A percentile compares a stretch with the other conserved stretches of the same genome.
These are phyloP conservation scores for Diplodia intermedia DNA, from an alignment of 2,329 filamentous ascomycete species.

Conservation along the genomic window DNA sequence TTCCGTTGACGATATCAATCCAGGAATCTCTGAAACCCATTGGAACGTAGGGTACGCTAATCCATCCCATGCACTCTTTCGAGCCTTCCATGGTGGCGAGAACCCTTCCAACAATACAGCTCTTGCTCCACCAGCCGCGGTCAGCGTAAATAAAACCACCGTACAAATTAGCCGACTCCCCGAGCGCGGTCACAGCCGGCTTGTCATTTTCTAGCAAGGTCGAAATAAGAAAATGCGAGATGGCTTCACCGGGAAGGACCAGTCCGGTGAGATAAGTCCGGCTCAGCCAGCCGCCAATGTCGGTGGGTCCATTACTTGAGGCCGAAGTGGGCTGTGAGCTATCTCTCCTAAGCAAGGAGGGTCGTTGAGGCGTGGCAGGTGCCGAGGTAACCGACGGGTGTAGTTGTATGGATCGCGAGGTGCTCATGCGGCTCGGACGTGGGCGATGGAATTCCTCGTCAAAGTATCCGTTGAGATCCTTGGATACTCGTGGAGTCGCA, in stretches of 20 bases:
- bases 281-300: slow-evolving; percentile 61
- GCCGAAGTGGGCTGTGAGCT: slow-evolving; percentile 9
- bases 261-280: slow-evolving; percentile 63
- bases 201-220: slow-evolving; percentile 63
- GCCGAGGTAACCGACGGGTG: slow-evolving; percentile 41
- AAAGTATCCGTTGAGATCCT: slow-evolving; percentile 46
- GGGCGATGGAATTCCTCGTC: slow-evolving; percentile 42
- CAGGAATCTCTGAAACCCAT: slow-evolving; percentile 54
- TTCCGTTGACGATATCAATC: slow-evolving; percentile 55
- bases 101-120: slow-evolving; percentile 61
- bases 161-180: slow-evolving; percentile 59
- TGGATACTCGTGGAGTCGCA: slow-evolving; percentile 44
- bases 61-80: slow-evolving; percentile 63
- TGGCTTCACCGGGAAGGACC: slow-evolving; percentile 61
- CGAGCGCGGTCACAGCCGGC: slow-evolving; percentile 56
- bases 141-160: slow-evolving; percentile 61
- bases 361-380: slow-evolving; percentile 8
- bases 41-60: slow-evolving; percentile 53
- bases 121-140: slow-evolving; percentile 64
- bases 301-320: slow-evolving; percentile 35
- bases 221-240: slow-evolving; percentile 62
- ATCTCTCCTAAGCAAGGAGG: slow-evolving; percentile 23
- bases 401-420: slow-evolving; percentile 41
- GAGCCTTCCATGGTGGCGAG: slow-evolving; percentile 55
- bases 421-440: slow-evolving; percentile 38